Conservation (phyloP, 2,329 filamentous ascomycete species). For the Onygenales sp. region DNA sequence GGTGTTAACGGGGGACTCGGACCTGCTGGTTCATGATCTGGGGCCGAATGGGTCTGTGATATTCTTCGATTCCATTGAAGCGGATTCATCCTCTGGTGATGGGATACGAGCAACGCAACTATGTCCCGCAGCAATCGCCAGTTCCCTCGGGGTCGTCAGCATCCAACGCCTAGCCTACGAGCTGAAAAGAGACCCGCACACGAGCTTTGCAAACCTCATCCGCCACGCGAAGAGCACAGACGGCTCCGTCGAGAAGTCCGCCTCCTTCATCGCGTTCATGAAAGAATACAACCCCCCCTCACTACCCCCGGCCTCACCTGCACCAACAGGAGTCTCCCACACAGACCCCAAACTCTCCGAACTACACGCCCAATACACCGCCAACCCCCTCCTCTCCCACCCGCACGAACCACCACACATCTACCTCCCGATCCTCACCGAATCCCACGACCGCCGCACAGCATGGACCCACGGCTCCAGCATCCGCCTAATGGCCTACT, state of each 20-base stretch:
- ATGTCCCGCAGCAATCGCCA: constrained; percentile 26
- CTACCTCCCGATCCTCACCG: constrained; percentile 57
- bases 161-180: constrained; percentile 33
- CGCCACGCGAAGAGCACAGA: constrained; percentile 20
- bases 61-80: constrained; percentile 55
- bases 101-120: constrained; percentile 25
- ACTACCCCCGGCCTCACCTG: constrained; percentile 5
- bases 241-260: constrained; percentile 8
- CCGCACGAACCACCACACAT: constrained; percentile 32
- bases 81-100: not conserved
- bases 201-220: constrained; percentile 22
- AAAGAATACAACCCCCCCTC: constrained; percentile 22
- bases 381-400: constrained; percentile 12
- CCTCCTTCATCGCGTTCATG: constrained; percentile 22
- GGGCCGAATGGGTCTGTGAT: constrained; percentile 52
- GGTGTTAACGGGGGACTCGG: constrained; percentile 74
- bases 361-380: constrained; percentile 35
- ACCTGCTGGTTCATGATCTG: constrained; percentile 67
- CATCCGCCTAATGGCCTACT: constrained; percentile 48
- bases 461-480: constrained; percentile 47
- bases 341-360: constrained; percentile 45
- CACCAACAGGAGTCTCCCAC: not conserved
- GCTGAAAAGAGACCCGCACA: constrained; percentile 22
- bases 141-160: constrained; percentile 23
- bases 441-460: constrained; percentile 45